phyloP scores from a whole-genome alignment of 164 flowering plant species.

The Euptelea pleiosperma region DNA sequence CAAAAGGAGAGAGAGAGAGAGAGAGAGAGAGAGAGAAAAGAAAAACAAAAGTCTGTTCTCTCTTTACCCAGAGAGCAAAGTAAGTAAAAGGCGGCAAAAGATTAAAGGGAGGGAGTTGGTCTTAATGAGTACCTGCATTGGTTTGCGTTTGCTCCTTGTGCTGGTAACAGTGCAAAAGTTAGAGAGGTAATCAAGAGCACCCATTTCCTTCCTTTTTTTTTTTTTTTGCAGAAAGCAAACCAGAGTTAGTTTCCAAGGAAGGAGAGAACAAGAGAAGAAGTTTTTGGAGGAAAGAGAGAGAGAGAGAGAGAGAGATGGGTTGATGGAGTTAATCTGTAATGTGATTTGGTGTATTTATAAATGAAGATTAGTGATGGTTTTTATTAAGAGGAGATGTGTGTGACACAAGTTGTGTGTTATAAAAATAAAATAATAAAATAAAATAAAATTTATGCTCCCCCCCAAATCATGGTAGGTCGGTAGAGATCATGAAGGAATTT shows the following conservation, averaged over 20 bases:
- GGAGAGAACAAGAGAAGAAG: neutral
- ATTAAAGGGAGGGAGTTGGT: neutral
- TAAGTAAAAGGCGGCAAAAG: neutral
- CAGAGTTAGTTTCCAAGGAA: neutral
- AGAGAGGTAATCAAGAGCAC: conserved; percentile 53
- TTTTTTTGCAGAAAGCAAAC: conserved; percentile 10
- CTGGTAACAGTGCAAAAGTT: conserved; percentile 56
- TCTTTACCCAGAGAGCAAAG: too few relatives aligned
- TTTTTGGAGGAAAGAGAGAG: neutral
- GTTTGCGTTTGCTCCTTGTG: conserved; percentile 43
- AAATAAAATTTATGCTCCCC: conserved; percentile 7
- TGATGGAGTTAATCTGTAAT: neutral
- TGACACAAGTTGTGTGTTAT: too few relatives aligned
- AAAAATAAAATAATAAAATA: too few relatives aligned
- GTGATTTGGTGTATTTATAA: conserved; percentile 12
- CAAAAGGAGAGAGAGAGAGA: neutral
- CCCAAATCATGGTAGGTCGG: conserved; percentile 20
- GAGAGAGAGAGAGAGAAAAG: neutral
- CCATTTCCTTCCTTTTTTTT: conserved; percentile 34
- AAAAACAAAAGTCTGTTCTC: too few relatives aligned
- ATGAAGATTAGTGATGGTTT: conserved; percentile 4
- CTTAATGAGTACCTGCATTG: conserved; percentile 55
- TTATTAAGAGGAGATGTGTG: neutral
- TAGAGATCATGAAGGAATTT: conserved; percentile 18
- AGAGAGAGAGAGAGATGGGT: conserved; percentile 7